These are phyloP conservation scores for Piper longum DNA, from an alignment of 164 flowering plant species.

Conservation along the genomic window DNA sequence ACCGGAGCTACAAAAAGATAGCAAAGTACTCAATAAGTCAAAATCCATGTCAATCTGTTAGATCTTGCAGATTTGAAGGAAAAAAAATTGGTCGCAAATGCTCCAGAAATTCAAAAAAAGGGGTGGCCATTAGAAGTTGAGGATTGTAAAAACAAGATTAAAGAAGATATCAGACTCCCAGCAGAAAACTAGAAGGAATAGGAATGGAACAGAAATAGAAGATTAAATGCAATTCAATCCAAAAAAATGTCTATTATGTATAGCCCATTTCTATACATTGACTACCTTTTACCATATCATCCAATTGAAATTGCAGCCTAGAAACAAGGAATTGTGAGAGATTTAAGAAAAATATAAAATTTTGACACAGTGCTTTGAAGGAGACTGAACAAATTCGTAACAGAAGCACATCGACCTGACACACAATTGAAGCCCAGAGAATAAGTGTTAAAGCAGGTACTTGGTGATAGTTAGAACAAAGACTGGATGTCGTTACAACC, in stretches of 20 bases:
- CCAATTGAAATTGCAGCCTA: no score
- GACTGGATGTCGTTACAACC: no score
- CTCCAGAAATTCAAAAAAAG: no score
- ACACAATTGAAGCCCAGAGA: background rate
- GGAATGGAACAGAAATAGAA: background rate
- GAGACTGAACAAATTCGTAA: background rate
- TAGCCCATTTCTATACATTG: no score
- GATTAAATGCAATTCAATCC: no score
- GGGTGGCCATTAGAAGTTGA: background rate
- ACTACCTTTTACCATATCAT: no score
- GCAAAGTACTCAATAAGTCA: slow-evolving; percentile 3
- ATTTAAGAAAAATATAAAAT: no score
- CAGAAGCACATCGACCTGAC: background rate
- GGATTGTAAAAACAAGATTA: background rate
- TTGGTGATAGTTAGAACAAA: no score
- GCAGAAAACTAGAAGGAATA: background rate
- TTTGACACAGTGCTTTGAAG: no score
- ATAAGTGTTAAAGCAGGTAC: no score
- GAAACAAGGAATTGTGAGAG: no score
- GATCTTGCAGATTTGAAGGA: background rate
- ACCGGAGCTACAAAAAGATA: slow-evolving; percentile 67
- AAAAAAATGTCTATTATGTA: no score
- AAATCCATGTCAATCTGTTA: background rate
- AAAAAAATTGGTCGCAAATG: background rate
- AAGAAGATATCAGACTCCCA: background rate